Evolutionary conservation across 2,329 filamentous ascomycete genomes (phyloP), one percentile per base, ranked within the genome.

Genomic region (Monilinia fructicola): DNA sequence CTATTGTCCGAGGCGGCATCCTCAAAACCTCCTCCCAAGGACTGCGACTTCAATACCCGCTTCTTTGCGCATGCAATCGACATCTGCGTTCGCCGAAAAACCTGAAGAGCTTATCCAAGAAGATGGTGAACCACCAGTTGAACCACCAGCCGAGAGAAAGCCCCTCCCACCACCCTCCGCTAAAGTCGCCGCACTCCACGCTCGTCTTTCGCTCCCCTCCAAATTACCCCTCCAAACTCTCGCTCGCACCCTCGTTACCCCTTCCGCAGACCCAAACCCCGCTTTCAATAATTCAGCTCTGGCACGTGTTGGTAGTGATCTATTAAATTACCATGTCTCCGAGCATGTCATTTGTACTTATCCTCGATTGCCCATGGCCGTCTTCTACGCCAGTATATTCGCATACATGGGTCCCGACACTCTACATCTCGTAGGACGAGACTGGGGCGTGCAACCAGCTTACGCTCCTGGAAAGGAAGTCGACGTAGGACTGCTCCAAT

Each of bases 381-480:
- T 99, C 66, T 81, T 97, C 63, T 96, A 92, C 79, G 88, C 93
- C 64, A 90, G 92, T 42, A 89, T 96, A 81, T 89, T 90, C 74
- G 93, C 91, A 56, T 98, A 92, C 77, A 85, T 89, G 56, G 95
- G 95, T 5, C 84, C 87, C 7, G 86, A 87, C 71, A 88, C 93
- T 0, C 83, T 98, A 56, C 82, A 88, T 62, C 82, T 87, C 26
- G 85, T 98, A 71, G 87, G 91, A 21, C 82, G 84, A 69, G 90
- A 95, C 80, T 99, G 95, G 95, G 95, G 95, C 79, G 87, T 98
- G 21, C 94, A 98, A 77, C 80, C 83, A 54, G 94, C 92, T n/a
- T 91, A 90, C 14, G 89, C 87, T 26, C 95, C 95, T 0, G 95
- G 94, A 61, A 87, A 87, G 67, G 94, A 98, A 80, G 93, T 98